These are phyloP conservation scores for Tolypocladium ovalisporum DNA, from an alignment of 2,329 filamentous ascomycete genomes.

Conservation along the genomic window DNA sequence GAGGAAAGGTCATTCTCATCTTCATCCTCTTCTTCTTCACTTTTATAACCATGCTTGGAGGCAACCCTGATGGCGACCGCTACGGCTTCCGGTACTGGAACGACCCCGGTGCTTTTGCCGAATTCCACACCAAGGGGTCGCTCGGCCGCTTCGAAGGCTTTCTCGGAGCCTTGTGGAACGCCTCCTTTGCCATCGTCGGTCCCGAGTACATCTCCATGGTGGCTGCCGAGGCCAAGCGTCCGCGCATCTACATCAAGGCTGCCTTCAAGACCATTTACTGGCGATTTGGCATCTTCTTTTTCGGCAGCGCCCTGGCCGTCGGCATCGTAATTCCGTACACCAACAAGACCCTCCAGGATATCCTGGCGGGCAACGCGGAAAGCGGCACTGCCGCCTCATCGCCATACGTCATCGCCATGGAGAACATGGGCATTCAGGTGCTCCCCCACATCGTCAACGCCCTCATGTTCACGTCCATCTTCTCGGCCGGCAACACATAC, in stretches of 20 bases:
- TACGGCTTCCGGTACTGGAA: conserved; percentile 64
- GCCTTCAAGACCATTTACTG: conserved; percentile 67
- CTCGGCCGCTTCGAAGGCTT: conserved; percentile 63
- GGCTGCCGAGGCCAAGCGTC: conserved; percentile 57
- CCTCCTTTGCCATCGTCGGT: conserved; percentile 52
- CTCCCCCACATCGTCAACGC: conserved; percentile 50
- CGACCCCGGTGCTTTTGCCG: conserved; percentile 28
- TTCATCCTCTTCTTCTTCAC: conserved; percentile 61
- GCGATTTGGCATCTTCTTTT: conserved; percentile 60
- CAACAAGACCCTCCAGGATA: conserved; percentile 39
- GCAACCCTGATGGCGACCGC: conserved; percentile 57
- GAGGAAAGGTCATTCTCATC: conserved; percentile 56
- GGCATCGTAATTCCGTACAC: conserved; percentile 58
- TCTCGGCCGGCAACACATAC: conserved; percentile 39
- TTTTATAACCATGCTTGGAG: conserved; percentile 71
- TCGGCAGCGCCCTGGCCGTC: conserved; percentile 55
- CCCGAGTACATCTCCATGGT: conserved; percentile 60
- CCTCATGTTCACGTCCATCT: conserved; percentile 30
- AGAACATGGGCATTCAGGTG: conserved; percentile 38
- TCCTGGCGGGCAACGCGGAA: conserved; percentile 31
- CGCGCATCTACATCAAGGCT: conserved; percentile 50
- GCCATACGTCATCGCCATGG: conserved; percentile 53
- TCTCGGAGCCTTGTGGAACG: conserved; percentile 54
- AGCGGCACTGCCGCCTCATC: conserved; percentile 41
- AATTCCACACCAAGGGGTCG: conserved; percentile 45